Evolutionary conservation across 352 stramenopile species (phyloP).

Genomic region (Phytophthora sp.): DNA sequence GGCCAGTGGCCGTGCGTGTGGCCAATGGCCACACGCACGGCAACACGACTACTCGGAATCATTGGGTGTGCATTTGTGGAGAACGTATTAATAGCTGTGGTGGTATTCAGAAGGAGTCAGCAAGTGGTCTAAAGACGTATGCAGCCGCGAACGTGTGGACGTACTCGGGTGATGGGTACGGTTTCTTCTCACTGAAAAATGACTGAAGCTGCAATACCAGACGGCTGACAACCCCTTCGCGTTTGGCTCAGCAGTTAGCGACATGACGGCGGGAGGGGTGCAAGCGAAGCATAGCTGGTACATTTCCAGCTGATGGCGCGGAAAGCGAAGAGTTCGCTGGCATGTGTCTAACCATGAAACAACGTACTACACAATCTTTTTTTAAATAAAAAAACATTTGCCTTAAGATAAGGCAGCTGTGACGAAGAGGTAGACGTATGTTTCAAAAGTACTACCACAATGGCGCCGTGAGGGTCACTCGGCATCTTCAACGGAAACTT

Average conservation of each 20-base stretch:
- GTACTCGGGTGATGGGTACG: conserved; percentile 65
- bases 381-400: too few relatives aligned
- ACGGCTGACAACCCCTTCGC: conserved; percentile 61
- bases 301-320: conserved; percentile 52
- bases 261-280: conserved; percentile 47
- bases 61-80: conserved; percentile 71
- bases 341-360: too few relatives aligned
- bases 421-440: too few relatives aligned
- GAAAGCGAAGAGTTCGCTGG: conserved; percentile 40
- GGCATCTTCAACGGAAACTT: too few relatives aligned
- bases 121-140: conserved; percentile 61
- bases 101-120: conserved; percentile 71
- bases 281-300: conserved; percentile 74
- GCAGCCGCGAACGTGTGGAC: conserved; percentile 58
- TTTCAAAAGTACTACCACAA: too few relatives aligned
- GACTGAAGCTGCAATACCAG: conserved; percentile 68
- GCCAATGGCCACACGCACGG: conserved; percentile 39
- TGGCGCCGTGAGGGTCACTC: too few relatives aligned
- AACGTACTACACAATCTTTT: too few relatives aligned
- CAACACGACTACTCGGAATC: conserved; percentile 37
- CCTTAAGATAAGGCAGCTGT: too few relatives aligned
- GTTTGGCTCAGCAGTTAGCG: conserved; percentile 46
- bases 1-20: too few relatives aligned
- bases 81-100: conserved; percentile 72
- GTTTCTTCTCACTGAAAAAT: conserved; percentile 66